Percentiles rank a stretch among this genome's conserved stretches.
phyloP scores from a whole-genome alignment of 768 basidiomycete species.

The Suillus hirtellus region DNA sequence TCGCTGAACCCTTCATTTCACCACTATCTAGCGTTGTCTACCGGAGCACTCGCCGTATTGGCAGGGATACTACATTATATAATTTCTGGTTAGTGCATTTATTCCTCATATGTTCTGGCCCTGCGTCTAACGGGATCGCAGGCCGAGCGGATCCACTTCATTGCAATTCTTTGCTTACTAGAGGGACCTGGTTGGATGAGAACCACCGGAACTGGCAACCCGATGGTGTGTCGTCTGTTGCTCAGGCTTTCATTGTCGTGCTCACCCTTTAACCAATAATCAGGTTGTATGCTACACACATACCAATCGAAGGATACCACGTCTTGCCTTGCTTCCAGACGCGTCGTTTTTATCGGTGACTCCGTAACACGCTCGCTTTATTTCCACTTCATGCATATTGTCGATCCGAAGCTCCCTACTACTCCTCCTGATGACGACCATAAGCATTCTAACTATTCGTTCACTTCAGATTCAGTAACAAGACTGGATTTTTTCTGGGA shows the following conservation, averaged over 20 bases:
- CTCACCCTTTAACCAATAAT: slow-evolving; percentile 7
- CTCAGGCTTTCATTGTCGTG: slow-evolving; percentile 13
- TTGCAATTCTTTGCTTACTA: slow-evolving; percentile 68
- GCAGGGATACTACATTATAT: slow-evolving; percentile 44
- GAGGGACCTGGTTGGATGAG: slow-evolving; percentile 78
- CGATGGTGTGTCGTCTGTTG: slow-evolving; percentile 50
- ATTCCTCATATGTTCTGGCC: slow-evolving; percentile 1
- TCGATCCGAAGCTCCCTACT: slow-evolving; percentile 59
- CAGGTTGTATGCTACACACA: slow-evolving; percentile 79
- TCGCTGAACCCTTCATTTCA: slow-evolving; percentile 49
- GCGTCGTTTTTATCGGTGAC: slow-evolving; percentile 81
- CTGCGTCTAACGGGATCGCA: slow-evolving; percentile 27
- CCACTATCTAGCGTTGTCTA: slow-evolving; percentile 45
- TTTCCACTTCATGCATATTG: slow-evolving; percentile 64
- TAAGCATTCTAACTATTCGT: slow-evolving; percentile 68
- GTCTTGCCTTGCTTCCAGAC: slow-evolving; percentile 56
- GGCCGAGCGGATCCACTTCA: slow-evolving; percentile 73
- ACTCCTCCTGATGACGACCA: slow-evolving; percentile 53
- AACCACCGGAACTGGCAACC: slow-evolving; percentile 82
- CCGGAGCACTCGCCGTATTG: slow-evolving; percentile 40
- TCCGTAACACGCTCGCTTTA: slow-evolving; percentile 80
- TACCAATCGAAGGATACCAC: slow-evolving; percentile 58
- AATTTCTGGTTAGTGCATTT: slow-evolving; percentile 43
- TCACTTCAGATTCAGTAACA: slow-evolving; percentile 47
- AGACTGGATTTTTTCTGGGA: slow-evolving; percentile 77